A percentile compares a stretch with the other conserved stretches of the same genome.
Conservation (phyloP, 371 early-diverging fungal genomes). For the Dinochytrium kinnereticum region DNA sequence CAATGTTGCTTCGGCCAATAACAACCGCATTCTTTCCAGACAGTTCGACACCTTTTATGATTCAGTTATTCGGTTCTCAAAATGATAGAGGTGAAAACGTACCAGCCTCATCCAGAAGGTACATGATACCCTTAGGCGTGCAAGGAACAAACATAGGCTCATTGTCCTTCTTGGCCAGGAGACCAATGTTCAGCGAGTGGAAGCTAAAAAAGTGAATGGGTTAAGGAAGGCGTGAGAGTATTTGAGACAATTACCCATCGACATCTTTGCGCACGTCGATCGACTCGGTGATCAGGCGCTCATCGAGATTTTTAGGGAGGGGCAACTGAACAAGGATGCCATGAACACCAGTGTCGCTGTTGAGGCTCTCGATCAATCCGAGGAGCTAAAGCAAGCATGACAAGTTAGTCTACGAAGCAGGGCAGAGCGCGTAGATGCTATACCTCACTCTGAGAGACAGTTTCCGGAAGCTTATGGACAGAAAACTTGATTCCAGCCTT, state of each 20-base stretch:
- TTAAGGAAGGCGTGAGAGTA: neutral
- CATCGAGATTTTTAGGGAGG: slow-evolving; percentile 84
- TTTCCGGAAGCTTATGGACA: slow-evolving; percentile 58
- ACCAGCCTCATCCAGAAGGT: slow-evolving; percentile 68
- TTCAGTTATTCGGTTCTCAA: neutral
- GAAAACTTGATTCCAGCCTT: slow-evolving; percentile 68
- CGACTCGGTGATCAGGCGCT: slow-evolving; percentile 77
- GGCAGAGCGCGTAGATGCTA: neutral
- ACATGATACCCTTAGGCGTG: slow-evolving; percentile 91
- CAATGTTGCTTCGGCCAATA: slow-evolving; percentile 92
- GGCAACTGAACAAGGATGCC: slow-evolving; percentile 96
- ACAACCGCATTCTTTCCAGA: slow-evolving; percentile 87
- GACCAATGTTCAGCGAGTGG: slow-evolving; percentile 89
- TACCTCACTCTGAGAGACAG: slow-evolving; percentile 45
- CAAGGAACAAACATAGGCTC: slow-evolving; percentile 88
- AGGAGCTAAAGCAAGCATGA: slow-evolving; percentile 52
- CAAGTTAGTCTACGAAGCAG: neutral
- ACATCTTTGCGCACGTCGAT: slow-evolving; percentile 90
- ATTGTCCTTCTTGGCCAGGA: slow-evolving; percentile 77
- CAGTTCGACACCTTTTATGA: slow-evolving; percentile 61
- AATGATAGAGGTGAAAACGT: neutral
- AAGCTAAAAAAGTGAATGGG: slow-evolving; percentile 56
- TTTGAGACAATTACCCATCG: slow-evolving; percentile 72
- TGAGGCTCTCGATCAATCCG: slow-evolving; percentile 65
- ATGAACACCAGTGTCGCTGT: slow-evolving; percentile 77